Evolutionary conservation across 306 rosid genomes (phyloP).

Genomic region (Cicer cuneatum): DNA sequence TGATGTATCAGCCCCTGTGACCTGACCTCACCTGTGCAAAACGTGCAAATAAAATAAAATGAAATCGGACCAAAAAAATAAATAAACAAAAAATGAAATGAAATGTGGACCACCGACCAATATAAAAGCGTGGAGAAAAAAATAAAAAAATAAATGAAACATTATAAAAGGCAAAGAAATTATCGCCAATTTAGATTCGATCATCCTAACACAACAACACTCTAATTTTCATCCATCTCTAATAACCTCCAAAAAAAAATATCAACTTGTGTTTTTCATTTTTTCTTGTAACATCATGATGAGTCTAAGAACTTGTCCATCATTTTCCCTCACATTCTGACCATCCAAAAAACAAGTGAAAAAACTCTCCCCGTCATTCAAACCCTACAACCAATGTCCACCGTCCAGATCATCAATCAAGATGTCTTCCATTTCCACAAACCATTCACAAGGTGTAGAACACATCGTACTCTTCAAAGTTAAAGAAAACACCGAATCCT

Average conservation of each 20-base stretch:
- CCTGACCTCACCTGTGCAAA: no score
- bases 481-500: slow-evolving; percentile 54
- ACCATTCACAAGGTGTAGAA: slow-evolving; percentile 48
- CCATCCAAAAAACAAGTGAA: slow-evolving; percentile 47
- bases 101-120: no score
- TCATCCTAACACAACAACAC: no score
- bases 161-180: no score
- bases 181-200: no score
- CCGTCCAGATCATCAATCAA: slow-evolving; percentile 37
- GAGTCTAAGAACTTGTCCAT: slow-evolving; percentile 31
- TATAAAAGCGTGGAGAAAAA: no score
- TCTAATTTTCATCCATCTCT: not conserved
- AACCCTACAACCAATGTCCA: slow-evolving; percentile 33
- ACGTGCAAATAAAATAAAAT: no score
- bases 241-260: not conserved
- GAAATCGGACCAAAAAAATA: no score
- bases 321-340: slow-evolving; percentile 46
- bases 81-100: no score
- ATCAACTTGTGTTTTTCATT: not conserved
- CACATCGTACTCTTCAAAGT: slow-evolving; percentile 75
- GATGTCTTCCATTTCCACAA: slow-evolving; percentile 16
- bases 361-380: slow-evolving; percentile 21
- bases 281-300: slow-evolving; percentile 1
- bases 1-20: no score
- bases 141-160: no score